Base-by-base conservation (phyloP, 148 eudicot genomes). In the Mesembryanthemum crystallinum region DNA sequence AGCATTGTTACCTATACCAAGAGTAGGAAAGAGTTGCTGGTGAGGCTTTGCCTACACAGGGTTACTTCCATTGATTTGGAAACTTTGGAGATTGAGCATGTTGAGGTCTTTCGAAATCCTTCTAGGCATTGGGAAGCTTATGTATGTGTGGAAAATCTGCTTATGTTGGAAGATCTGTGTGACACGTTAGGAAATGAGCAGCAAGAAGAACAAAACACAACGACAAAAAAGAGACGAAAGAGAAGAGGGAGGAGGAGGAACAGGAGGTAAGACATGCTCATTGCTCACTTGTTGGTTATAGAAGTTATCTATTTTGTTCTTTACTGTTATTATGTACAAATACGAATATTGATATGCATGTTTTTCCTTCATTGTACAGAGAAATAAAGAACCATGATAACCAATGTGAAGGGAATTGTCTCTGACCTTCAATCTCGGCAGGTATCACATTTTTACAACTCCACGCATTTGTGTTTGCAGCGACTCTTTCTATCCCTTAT, bases 121-220 rank as follows among this genome's bases (percentile, higher is more conserved):
- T 0, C 3, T 7, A 69, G 32, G 58, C 28, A 18, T 1, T 2
- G 1, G 7, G 74, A 77, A 43, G 80, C 69, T 39, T 30, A 47
- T 62, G 47, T 62, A 21, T 77, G 80, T 49, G 75, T 63, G 9
- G 75, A 77, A 17, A 77, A 77, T 29, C 80, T 77, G 32, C 52
- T 51, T 69, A 69, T 62, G 80, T 21, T 77, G 75, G 67, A 76
- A 32, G 4, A 18, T 21, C 17, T 69, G 57, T 54, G 47, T 55
- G 47, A 54, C 64, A 33, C 37, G 1, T 7, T 32, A 12, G 69
- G 0, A 25, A 42, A 7, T 15, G 30, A 67, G 71, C 32, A 67
- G 17, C 71, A 67, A 43, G 71, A 49, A n/a, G 7, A 3, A 24
- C 32, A 67, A 12, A 43, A 43, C 71, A 42, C 21, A 7, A 67